Evolutionary conservation across 257 asterid species (phyloP), one percentile per base, ranked within the genome.

Genomic region (Coffea canephora): DNA sequence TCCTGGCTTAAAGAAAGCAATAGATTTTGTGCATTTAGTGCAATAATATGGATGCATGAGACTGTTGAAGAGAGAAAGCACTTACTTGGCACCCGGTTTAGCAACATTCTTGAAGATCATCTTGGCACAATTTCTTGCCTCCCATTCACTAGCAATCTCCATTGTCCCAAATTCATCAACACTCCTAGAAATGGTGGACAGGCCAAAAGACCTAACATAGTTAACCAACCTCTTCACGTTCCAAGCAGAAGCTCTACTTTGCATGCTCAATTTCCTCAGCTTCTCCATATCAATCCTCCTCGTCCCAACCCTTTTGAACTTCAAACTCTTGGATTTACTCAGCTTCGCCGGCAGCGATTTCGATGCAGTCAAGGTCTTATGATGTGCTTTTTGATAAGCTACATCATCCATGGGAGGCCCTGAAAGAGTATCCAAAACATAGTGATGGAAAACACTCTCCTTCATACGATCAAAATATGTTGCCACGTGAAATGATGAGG

Each of bases 31-130:
- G 43, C 1, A 39, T 39, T 2, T 39, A 39, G 43, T 39, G 43
- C 43, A 54, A 54, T 14, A 14, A 54, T 54, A 2, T 15, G 18
- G 18, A n/a, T n/a, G n/a, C n/a, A 18, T 13, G 25, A 21, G 31
- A 31, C 1, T 31, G 31, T 31, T 31, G 23, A 9, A 21, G 23
- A 21, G 31, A 57, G 27, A 57, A 25, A 57, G 65, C 65, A 57
- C 65, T 84, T 88, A 91, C 95, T 85, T 89, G 87, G 89, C 90
- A 68, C 87, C 89, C 0, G 88, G 89, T 76, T 88, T 87, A 21
- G 93, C 95, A 0, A 91, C 95, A 81, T 89, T 87, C 82, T 78
- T 89, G 89, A 91, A 91, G 69, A 88, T 91, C 88, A 80, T 84
- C 85, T 84, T 88, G 41, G 89, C 89, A 69, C 89, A 84, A 12